Conservation (phyloP, 371 early-diverging fungal genomes). For the Synchytrium microbalum region DNA sequence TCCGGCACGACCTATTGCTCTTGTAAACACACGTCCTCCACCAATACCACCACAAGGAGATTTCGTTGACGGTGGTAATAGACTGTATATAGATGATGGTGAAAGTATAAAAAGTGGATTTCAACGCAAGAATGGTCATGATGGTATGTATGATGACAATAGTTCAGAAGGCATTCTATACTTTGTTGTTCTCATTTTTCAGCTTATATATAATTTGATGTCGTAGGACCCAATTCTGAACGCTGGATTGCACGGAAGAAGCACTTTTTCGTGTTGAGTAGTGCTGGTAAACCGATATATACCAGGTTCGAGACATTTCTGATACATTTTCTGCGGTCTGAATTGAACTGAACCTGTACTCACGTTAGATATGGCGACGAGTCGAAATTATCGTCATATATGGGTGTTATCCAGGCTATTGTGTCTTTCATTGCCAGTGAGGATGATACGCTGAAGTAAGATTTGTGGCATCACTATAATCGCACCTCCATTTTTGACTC, state of each 20-base stretch:
- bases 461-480: constrained; percentile 7
- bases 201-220: neutral
- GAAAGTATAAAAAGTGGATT: constrained; percentile 2
- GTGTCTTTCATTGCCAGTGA: constrained; percentile 77
- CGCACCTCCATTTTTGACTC: neutral
- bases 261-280: constrained; percentile 75
- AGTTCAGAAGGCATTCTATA: neutral
- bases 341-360: neutral
- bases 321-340: neutral
- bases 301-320: constrained; percentile 5
- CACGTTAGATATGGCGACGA: constrained; percentile 76
- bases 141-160: neutral
- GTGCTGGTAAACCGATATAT: constrained; percentile 83
- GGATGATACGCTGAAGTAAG: constrained; percentile 66
- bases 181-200: neutral
- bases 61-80: neutral
- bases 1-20: neutral
- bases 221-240: constrained; percentile 25
- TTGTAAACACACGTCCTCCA: neutral
- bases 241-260: constrained; percentile 59
- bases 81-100: constrained; percentile 2
- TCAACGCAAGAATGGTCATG: neutral
- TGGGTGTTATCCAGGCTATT: constrained; percentile 89
- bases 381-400: constrained; percentile 72
- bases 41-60: neutral